A percentile compares a stretch with the other conserved stretches of the same genome.
phyloP scores from a whole-genome alignment of 2,329 filamentous ascomycete species.

The Ploettnerulaceae sp. region DNA sequence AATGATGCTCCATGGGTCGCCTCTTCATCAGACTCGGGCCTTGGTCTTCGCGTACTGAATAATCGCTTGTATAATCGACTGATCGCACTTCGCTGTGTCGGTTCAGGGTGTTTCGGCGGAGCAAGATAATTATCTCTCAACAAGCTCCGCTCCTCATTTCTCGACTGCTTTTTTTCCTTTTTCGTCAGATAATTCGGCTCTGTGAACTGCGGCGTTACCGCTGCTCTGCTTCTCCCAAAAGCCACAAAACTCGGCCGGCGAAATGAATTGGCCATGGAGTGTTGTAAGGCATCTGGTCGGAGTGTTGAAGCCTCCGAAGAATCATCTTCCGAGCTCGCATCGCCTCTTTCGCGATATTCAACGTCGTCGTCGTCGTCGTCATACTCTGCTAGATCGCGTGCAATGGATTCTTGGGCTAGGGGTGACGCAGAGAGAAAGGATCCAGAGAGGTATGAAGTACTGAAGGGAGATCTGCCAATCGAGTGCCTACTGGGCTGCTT shows the following conservation, averaged over 20 bases:
- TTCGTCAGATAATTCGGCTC: constrained; percentile 43
- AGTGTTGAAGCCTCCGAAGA: constrained; percentile 36
- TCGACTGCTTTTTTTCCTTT: constrained; percentile 51
- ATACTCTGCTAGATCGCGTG: constrained; percentile 61
- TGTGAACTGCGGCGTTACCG: constrained; percentile 52
- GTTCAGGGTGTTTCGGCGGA: constrained; percentile 51
- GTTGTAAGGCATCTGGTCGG: constrained; percentile 34
- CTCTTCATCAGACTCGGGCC: constrained; percentile 39
- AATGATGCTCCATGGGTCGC: constrained; percentile 16
- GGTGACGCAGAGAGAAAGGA: constrained; percentile 61
- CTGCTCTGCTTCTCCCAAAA: constrained; percentile 64
- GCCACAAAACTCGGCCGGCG: constrained; percentile 73
- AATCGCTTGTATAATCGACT: constrained; percentile 38
- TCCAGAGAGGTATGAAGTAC: constrained; percentile 47
- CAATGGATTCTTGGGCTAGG: constrained; percentile 60
- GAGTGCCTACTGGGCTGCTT: constrained; percentile 17
- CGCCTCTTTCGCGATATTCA: constrained; percentile 38
- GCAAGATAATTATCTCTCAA: constrained; percentile 60
- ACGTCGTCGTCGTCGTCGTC: constrained; percentile 54
- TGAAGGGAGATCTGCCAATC: constrained; percentile 34
- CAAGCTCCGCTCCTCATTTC: constrained; percentile 55
- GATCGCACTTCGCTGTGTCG: constrained; percentile 34
- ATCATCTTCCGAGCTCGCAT: constrained; percentile 38
- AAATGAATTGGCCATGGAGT: constrained; percentile 61
- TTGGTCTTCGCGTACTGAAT: constrained; percentile 53